phyloP scores from a whole-genome alignment of 129 eudicot genomes.

The Ambrosia artemisiifolia region DNA sequence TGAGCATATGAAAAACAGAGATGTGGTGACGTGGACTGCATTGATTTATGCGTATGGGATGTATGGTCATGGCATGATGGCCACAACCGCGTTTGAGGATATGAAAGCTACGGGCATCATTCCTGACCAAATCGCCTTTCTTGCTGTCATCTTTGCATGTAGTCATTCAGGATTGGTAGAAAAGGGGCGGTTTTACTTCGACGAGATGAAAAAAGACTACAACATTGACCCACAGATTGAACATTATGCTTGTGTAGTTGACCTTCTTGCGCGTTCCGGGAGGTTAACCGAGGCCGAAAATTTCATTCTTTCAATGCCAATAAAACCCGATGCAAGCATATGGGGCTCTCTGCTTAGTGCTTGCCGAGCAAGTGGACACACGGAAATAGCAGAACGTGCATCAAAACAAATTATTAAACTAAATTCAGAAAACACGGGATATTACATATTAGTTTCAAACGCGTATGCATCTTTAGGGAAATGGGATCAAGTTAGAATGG shows the following conservation, averaged over 20 bases:
- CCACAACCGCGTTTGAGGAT: constrained; percentile 48
- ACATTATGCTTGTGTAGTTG: constrained; percentile 73
- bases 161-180: constrained; percentile 77
- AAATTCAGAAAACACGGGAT: constrained; percentile 48
- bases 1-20: constrained; percentile 49
- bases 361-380: constrained; percentile 47
- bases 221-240: constrained; percentile 55
- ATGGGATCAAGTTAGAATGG: constrained; percentile 66
- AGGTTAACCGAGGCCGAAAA: constrained; percentile 56
- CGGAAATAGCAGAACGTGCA: constrained; percentile 53
- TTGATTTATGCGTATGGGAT: constrained; percentile 65
- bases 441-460: constrained; percentile 61
- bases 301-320: constrained; percentile 61
- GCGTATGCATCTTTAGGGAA: constrained; percentile 61
- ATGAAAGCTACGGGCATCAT: constrained; percentile 52
- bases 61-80: constrained; percentile 70
- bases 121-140: constrained; percentile 61
- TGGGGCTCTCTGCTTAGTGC: constrained; percentile 80
- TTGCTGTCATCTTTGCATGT: constrained; percentile 64
- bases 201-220: constrained; percentile 55
- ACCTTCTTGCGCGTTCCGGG: constrained; percentile 67
- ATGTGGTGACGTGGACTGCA: constrained; percentile 66
- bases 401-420: constrained; percentile 41
- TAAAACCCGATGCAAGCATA: constrained; percentile 66
- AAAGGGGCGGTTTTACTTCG: constrained; percentile 50